Evolutionary conservation across 768 basidiomycete species (phyloP).

Genomic region (Lactarius hatsudake): DNA sequence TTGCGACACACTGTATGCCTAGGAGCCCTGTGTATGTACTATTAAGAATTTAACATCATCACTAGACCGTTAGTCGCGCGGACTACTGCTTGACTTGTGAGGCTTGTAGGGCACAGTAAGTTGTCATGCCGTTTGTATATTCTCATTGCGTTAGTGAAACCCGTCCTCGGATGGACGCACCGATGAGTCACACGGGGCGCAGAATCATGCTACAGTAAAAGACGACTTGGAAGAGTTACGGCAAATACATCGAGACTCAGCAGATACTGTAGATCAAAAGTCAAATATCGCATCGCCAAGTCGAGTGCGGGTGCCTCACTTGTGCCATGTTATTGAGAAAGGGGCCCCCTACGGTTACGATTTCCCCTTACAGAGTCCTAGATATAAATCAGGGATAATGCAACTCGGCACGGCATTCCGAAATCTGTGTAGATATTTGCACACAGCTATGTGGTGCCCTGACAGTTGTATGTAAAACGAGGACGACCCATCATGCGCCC

Average conservation of each 20-base stretch:
- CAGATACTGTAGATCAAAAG: background rate
- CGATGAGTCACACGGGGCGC: background rate
- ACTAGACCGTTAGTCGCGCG: constrained; percentile 6
- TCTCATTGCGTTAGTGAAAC: background rate
- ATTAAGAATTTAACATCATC: background rate
- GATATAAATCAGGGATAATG: constrained; percentile 4
- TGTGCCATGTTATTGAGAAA: background rate
- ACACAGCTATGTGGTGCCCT: background rate
- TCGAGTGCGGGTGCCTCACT: background rate
- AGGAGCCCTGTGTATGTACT: constrained; percentile 7
- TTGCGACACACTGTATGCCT: constrained; percentile 7
- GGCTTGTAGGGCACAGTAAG: background rate
- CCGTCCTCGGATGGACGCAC: background rate
- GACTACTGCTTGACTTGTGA: background rate
- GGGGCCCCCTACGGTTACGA: background rate
- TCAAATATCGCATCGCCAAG: background rate
- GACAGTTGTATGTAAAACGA: background rate
- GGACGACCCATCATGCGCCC: background rate
- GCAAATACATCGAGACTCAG: background rate
- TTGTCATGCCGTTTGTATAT: background rate
- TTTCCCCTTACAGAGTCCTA: constrained; percentile 7
- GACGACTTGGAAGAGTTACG: background rate
- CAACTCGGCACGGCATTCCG: constrained; percentile 14
- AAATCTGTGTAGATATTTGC: background rate
- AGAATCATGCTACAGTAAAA: too few species aligned